These are phyloP conservation scores for Nothophoma quercina DNA, from an alignment of 2,329 filamentous ascomycete species.

Conservation along the genomic window DNA sequence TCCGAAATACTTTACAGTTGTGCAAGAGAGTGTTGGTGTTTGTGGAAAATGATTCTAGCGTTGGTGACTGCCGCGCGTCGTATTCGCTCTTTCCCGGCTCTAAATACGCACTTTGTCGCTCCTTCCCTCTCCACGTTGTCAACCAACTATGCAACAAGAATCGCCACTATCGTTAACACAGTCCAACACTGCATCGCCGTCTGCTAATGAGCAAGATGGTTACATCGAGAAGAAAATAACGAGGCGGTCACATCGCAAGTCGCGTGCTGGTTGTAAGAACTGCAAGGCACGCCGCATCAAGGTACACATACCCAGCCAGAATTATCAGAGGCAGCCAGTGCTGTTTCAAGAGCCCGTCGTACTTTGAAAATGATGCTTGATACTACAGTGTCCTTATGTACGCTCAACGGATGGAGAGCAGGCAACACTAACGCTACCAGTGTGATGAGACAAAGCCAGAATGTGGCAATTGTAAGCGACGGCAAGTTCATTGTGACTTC, in stretches of 20 bases:
- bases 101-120: slow-evolving; percentile 13
- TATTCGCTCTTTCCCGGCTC: slow-evolving; percentile 17
- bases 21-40: neutral
- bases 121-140: neutral
- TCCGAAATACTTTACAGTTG: neutral
- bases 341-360: too few relatives aligned
- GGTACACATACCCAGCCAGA: slow-evolving; percentile 15
- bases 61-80: slow-evolving; percentile 1
- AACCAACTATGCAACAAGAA: slow-evolving; percentile 24
- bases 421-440: slow-evolving; percentile 24
- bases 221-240: slow-evolving; percentile 25
- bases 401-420: too few relatives aligned
- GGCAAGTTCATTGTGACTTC: slow-evolving; percentile 35
- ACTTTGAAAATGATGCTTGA: too few relatives aligned
- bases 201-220: slow-evolving; percentile 11
- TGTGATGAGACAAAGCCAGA: slow-evolving; percentile 40
- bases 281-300: slow-evolving; percentile 41
- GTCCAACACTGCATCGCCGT: slow-evolving; percentile 11
- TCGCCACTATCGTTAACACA: slow-evolving; percentile 22
- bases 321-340: neutral
- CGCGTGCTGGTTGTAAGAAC: slow-evolving; percentile 37
- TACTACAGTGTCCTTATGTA: too few relatives aligned
- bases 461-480: slow-evolving; percentile 34
- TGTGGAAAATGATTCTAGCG: neutral
- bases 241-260: slow-evolving; percentile 37